A percentile compares a stretch with the other conserved stretches of the same genome.
Conservation (phyloP, 2,329 filamentous ascomycete species). For the Hortaea werneckii region DNA sequence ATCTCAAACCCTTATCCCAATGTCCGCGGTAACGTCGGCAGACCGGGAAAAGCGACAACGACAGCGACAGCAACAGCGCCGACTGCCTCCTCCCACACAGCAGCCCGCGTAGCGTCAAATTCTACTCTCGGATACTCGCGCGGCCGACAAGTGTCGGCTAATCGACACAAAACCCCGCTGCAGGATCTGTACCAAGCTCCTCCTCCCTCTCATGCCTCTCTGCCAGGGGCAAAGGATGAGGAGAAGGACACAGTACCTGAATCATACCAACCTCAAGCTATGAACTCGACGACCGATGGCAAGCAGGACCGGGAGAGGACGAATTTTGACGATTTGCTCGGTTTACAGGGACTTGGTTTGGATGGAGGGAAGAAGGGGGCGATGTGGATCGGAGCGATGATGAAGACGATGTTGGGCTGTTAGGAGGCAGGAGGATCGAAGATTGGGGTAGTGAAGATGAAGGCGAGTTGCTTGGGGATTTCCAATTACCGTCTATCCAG, state of each 20-base stretch:
- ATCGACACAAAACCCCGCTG: constrained; percentile 21
- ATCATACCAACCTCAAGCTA: background rate
- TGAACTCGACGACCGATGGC: too few species aligned
- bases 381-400: background rate
- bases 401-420: constrained; percentile 7
- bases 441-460: too few species aligned
- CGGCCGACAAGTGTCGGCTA: constrained; percentile 49
- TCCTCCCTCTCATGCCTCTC: constrained; percentile 6
- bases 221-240: background rate
- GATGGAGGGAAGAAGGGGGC: background rate
- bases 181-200: background rate
- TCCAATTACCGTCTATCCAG: too few species aligned
- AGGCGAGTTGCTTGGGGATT: too few species aligned
- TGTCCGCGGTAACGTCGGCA: background rate
- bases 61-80: too few species aligned
- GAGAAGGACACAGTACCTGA: background rate
- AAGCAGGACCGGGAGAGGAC: background rate
- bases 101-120: constrained; percentile 58
- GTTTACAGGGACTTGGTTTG: background rate
- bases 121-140: constrained; percentile 80
- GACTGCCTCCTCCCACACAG: constrained; percentile 40
- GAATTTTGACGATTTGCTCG: background rate
- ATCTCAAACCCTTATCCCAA: constrained; percentile 33
- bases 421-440: background rate
- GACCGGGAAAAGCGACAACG: too few species aligned